Conservation (phyloP, 257 asterid species). For the Euphrasia confusa region DNA sequence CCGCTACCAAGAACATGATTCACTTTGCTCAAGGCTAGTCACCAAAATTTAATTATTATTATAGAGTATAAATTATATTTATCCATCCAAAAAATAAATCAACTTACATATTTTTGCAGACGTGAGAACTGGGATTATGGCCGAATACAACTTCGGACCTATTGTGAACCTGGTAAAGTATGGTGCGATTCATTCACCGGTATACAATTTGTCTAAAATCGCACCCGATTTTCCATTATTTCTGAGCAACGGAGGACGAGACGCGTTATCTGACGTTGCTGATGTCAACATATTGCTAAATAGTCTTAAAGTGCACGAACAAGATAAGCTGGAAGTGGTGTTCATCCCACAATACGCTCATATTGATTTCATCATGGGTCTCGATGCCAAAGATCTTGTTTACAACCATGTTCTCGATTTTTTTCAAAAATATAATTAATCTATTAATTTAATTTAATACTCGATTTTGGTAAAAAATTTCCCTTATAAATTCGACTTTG, state of each 20-base stretch:
- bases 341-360: slow-evolving; percentile 52
- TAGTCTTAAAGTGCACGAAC: slow-evolving; percentile 27
- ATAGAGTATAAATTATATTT: not conserved
- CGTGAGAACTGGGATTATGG: slow-evolving; percentile 36
- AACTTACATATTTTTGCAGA: slow-evolving; percentile 32
- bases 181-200: slow-evolving; percentile 41
- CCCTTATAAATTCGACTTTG: no score
- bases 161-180: slow-evolving; percentile 40
- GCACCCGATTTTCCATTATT: slow-evolving; percentile 54
- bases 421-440: slow-evolving; percentile 8
- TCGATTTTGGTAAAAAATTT: no score
- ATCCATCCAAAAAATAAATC: no score
- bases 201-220: slow-evolving; percentile 47
- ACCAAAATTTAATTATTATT: not conserved
- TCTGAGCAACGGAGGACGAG: slow-evolving; percentile 64
- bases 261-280: slow-evolving; percentile 39
- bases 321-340: slow-evolving; percentile 46
- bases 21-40: slow-evolving; percentile 69
- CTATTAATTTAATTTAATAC: not conserved
- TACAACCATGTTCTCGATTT: slow-evolving; percentile 32
- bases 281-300: slow-evolving; percentile 49
- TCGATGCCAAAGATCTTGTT: slow-evolving; percentile 46
- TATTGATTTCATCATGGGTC: slow-evolving; percentile 57
- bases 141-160: slow-evolving; percentile 50
- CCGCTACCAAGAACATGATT: slow-evolving; percentile 54